These are phyloP conservation scores for Parathielavia hyrcaniae DNA, from an alignment of 495 filamentous ascomycete genomes.

Conservation along the genomic window DNA sequence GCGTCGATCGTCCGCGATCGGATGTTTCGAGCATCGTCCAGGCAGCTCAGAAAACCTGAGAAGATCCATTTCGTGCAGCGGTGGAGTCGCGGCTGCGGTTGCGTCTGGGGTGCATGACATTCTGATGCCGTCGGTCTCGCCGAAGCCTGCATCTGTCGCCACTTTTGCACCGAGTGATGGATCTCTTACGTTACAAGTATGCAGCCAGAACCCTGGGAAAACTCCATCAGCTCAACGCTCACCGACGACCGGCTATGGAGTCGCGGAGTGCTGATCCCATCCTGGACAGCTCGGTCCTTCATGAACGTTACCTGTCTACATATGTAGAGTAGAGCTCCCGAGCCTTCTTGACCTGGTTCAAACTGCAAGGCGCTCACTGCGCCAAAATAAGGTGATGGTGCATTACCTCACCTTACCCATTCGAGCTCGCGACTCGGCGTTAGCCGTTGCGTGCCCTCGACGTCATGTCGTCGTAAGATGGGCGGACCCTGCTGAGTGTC, in stretches of 20 bases:
- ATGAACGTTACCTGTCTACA: too few relatives aligned
- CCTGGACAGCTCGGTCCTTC: background rate
- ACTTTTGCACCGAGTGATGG: conserved; percentile 14
- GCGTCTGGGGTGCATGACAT: conserved; percentile 12
- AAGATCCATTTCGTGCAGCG: background rate
- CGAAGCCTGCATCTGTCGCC: conserved; percentile 1
- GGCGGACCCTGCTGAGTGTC: too few relatives aligned
- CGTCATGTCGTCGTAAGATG: too few relatives aligned
- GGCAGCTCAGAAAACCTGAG: background rate
- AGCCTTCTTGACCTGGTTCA: too few relatives aligned
- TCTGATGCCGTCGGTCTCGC: background rate
- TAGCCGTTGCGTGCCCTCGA: too few relatives aligned
- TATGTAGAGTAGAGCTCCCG: too few relatives aligned
- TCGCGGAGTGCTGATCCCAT: conserved; percentile 3
- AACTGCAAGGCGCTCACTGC: too few relatives aligned
- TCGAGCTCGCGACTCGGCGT: too few relatives aligned
- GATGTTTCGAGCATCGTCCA: conserved; percentile 5
- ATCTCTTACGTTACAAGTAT: conserved; percentile 10
- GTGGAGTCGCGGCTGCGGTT: conserved; percentile 8
- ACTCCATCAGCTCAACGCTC: background rate
- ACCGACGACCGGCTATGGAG: conserved; percentile 11
- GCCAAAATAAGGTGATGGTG: too few relatives aligned
- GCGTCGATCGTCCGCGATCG: conserved; percentile 8
- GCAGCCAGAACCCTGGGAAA: conserved; percentile 5
- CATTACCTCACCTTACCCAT: too few relatives aligned